Base-by-base conservation (phyloP, 2,329 filamentous ascomycete genomes). In the Fusarium tanahbumbuense region DNA sequence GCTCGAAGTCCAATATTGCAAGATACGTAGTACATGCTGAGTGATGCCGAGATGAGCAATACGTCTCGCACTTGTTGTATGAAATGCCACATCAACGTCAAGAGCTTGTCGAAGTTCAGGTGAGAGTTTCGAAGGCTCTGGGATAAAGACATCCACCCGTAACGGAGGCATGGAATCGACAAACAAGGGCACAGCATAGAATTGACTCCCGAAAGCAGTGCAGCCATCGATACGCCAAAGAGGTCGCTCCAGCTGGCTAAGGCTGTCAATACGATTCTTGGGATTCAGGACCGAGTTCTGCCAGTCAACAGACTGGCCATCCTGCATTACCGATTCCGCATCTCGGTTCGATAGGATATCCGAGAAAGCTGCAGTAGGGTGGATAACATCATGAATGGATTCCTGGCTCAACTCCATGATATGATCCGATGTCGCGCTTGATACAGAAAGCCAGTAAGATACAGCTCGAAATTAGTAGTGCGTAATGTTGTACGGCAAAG, bases 141-240 rank as follows among this genome's bases (percentile, higher is more conserved):
- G 83, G 32, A 89, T 83, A 73, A 87, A 89, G 25, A 88, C 82
- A 73, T 90, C 87, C 72, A 89, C 82, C 41, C 87, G 84, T 70
- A 87, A 81, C 2, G 87, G 87, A 6, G 83, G 78, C 22, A 83
- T 74, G 18, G 78, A 72, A 8, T 73, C 69, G 30, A 87, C 70
- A 73, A 88, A 88, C 23, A 86, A 78, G 18, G 88, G 87, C 6
- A 88, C 74, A 28, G 82, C 84, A 73, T 86, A 89, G 72, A 85
- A 87, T 74, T 89, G 87, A 13, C 85, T 88, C 7, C 87, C 88
- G 57, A 87, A 81, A 20, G 83, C 85, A 23, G 85, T 85, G 70
- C 84, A 87, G 50, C 88, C 87, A 68, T 90, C 87, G 49, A 90
- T 84, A 34, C 85, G 83, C 87, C 88, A 90, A 10, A 86, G 76